A percentile compares a stretch with the other conserved stretches of the same genome.
Evolutionary conservation across 2,329 filamentous ascomycete species (phyloP).

Genomic region (Gaeumannomyces sp.): DNA sequence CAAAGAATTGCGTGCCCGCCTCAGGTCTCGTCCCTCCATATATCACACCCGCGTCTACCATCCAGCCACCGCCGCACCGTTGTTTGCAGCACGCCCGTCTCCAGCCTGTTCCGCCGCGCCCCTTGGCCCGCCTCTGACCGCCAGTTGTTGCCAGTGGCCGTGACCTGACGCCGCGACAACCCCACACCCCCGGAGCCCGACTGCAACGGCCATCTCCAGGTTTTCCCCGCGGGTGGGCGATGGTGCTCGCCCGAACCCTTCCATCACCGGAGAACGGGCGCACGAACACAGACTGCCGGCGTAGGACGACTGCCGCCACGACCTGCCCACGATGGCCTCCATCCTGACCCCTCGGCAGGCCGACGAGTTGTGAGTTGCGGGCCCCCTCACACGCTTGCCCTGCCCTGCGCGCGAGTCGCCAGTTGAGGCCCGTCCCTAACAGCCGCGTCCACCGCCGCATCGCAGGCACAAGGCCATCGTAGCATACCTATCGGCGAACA

Average conservation of each 20-base stretch:
- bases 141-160: not conserved
- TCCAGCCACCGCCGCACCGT: not conserved
- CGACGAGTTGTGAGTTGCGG: slow-evolving; percentile 70
- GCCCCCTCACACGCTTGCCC: slow-evolving; percentile 1
- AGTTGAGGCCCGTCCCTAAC: slow-evolving; percentile 10
- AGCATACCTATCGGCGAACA: slow-evolving; percentile 73
- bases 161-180: not conserved
- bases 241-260: slow-evolving; percentile 7
- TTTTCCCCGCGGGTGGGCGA: slow-evolving; percentile 3
- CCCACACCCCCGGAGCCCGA: not conserved
- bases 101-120: not conserved
- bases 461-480: slow-evolving; percentile 86
- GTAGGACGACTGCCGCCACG: not conserved
- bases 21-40: not conserved
- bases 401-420: slow-evolving; percentile 11
- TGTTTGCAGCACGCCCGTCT: not conserved
- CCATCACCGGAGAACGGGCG: slow-evolving; percentile 4
- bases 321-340: slow-evolving; percentile 54
- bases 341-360: slow-evolving; percentile 74
- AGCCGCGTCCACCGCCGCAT: slow-evolving; percentile 4
- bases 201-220: not conserved
- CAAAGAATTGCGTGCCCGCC: not conserved
- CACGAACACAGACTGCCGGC: not conserved
- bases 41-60: too few species aligned
- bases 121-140: not conserved